Conservation (phyloP, 2,329 filamentous ascomycete species). For the Pseudogymnoascus sp. region DNA sequence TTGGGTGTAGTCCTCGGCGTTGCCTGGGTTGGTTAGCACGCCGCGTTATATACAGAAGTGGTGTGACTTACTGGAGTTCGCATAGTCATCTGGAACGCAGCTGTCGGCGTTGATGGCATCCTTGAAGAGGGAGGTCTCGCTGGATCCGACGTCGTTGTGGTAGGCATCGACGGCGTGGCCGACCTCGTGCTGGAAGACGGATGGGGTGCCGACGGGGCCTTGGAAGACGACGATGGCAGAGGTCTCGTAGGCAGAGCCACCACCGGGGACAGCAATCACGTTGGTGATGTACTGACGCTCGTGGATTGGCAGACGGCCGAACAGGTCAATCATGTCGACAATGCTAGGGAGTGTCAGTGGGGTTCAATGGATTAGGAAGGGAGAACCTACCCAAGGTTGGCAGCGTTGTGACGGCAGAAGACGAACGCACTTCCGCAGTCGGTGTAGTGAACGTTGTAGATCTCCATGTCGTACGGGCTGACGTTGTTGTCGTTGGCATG, state of each 20-base stretch:
- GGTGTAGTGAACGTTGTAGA: conserved; percentile 15
- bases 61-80: conserved; percentile 13
- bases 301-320: conserved; percentile 16
- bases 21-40: conserved; percentile 5
- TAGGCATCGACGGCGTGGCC: conserved; percentile 15
- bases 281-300: conserved; percentile 16
- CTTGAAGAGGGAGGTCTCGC: conserved; percentile 11
- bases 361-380: neutral
- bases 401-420: conserved; percentile 17
- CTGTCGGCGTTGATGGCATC: conserved; percentile 11
- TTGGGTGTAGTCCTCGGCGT: conserved; percentile 16
- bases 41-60: neutral
- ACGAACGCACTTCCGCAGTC: conserved; percentile 15
- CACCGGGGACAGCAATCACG: conserved; percentile 14
- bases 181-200: conserved; percentile 10
- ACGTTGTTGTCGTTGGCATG: conserved; percentile 12
- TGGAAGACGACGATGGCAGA: conserved; percentile 7
- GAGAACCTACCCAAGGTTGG: conserved; percentile 9
- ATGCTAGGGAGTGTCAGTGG: conserved; percentile 9
- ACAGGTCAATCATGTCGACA: conserved; percentile 14
- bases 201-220: neutral
- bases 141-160: conserved; percentile 10
- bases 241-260: conserved; percentile 11
- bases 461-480: conserved; percentile 11
- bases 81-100: conserved; percentile 16